Base-by-base conservation (phyloP, 768 basidiomycete species). In the Hericium erinaceus region DNA sequence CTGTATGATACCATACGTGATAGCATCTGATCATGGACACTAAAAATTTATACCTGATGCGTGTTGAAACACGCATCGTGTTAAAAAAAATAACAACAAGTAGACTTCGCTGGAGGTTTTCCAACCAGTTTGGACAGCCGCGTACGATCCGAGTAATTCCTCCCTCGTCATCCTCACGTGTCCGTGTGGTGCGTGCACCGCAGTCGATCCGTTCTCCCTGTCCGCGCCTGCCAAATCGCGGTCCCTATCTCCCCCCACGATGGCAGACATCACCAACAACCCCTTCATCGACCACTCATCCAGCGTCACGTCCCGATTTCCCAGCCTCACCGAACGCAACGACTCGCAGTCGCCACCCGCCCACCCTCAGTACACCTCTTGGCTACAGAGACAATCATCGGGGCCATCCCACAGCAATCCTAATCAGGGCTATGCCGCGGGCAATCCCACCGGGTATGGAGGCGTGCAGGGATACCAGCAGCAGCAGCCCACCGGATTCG, bases 281-380 rank as follows among this genome's bases (percentile, higher is more conserved):
- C 88, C 88, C 0, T 89, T 90, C 70, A 72, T 83, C 64, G 73
- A 77, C 50, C 79, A 80, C 60, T 75, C 80, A 1, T 61, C 72
- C 5, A 69, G 68, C 59, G 67, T 70, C 18, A 63, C 64, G 39
- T 60, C 67, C 3, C 81, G 88, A 59, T 90, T 77, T 64, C 89
- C 89, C 39, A 84, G 85, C 66, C 74, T 91, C 64, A 75, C 74
- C 39, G 33, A 33, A 33, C 66, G 63, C 55, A 46, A 62, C 18
- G 40, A 54, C 13, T 54, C 54, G 60, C 64, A 57, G 41, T 41
- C 54, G 52, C 60, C 38, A 26, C 63, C 18, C 59, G 54, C 54
- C 4, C 61, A 49, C 58, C 59, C 57, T 61, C 64, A 46, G 56
- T 78, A 71, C 65, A 72, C 74, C 2, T 68, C 71, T 46, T 80